Conservation (phyloP, 371 early-diverging fungal genomes). For the Encephalitozoon intestinalis region DNA sequence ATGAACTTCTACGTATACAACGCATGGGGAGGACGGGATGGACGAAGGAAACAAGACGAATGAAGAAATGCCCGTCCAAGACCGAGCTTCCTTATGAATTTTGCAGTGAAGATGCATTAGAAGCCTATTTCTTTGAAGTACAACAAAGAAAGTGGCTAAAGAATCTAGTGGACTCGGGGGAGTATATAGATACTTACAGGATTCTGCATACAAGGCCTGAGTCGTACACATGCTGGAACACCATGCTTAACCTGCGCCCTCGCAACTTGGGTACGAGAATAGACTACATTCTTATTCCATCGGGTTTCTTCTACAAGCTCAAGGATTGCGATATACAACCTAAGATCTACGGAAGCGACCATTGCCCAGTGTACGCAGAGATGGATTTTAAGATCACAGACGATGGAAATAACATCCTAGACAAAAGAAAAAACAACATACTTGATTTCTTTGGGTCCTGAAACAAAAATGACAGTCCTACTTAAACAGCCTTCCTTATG, state of each 20-base stretch:
- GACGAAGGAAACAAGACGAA: background rate
- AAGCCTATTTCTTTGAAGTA: conserved; percentile 64
- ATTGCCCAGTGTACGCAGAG: conserved; percentile 70
- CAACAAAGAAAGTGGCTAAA: conserved; percentile 68
- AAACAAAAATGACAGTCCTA: background rate
- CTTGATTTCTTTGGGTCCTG: conserved; percentile 17
- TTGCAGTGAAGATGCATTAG: conserved; percentile 63
- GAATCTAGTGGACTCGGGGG: conserved; percentile 58
- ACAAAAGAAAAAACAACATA: conserved; percentile 35
- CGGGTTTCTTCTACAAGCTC: conserved; percentile 63
- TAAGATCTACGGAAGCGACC: conserved; percentile 72
- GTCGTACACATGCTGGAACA: conserved; percentile 69
- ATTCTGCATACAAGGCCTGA: conserved; percentile 44
- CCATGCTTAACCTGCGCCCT: conserved; percentile 56
- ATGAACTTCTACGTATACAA: conserved; percentile 21
- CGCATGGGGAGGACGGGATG: background rate
- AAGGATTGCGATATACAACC: conserved; percentile 64
- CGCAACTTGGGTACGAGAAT: conserved; percentile 67
- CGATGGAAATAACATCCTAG: background rate
- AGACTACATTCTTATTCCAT: conserved; percentile 69
- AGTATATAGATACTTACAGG: conserved; percentile 61
- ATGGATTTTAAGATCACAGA: conserved; percentile 51
- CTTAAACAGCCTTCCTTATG: background rate
- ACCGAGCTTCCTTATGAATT: conserved; percentile 62
- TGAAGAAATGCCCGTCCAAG: background rate